Base-by-base conservation (phyloP, 1,284 basidiomycete species). In the Austroboletus novae-zelandiae region DNA sequence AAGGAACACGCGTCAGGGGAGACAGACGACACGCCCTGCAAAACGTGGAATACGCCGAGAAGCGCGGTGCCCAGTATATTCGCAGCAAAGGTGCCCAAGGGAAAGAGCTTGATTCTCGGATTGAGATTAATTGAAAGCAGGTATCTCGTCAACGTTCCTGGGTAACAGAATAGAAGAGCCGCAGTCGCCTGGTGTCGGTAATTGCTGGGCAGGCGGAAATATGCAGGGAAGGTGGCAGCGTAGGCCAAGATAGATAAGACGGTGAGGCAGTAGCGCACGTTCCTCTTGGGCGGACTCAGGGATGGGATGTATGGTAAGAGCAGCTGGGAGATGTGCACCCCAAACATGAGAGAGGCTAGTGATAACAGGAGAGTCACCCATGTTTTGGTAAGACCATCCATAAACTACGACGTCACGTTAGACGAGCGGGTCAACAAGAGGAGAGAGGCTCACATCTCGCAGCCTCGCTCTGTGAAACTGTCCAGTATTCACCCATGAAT, bases 121-220 rank as follows among this genome's bases (percentile, higher is more conserved):
- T 98, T 99, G 55, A 97, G 74, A 43, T 72, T 65, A 45, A 84
- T 73, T 14, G 91, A 84, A 39, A 98, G 78, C 32, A 86, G 60
- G 71, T 91, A 98, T 47, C 97, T 87, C 4, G 89, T 78, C 49
- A 98, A 76, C 1, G 93, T 83, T 29, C 96, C 97, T 4, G 93
- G 92, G 55, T 90, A 97, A 15, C 88, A 84, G 66, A 98, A 91
- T 18, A 98, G 73, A 30, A 99, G 77, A n/a, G 94, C 84, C 48
- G 95, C 90, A 14, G 91, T 91, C 11, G 86, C 91, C 64, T 86
- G 76, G 51, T 88, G 84, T 25, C 94, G 89, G 72, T 83, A 91
- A 25, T 68, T 63, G n/a, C 74, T 62, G 7, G 91, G 78, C 43
- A 89, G 78, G 42, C 82, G 75, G 64, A 90, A 91, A 73, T 94